phyloP scores from a whole-genome alignment of 2,329 filamentous ascomycete species.

The Diaporthe destruens region DNA sequence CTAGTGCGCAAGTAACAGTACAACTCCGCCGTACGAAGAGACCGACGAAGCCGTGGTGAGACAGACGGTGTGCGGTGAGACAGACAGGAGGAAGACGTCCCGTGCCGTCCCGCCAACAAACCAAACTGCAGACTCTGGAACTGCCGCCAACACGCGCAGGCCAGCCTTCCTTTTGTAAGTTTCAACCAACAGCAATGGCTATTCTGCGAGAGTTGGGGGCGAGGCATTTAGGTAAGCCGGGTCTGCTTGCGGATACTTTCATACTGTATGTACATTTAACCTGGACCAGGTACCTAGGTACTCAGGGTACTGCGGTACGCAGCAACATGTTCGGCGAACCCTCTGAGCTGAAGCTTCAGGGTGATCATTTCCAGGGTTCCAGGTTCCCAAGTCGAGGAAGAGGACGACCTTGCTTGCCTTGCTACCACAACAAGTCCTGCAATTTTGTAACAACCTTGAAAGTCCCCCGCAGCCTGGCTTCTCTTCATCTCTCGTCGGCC shows the following conservation, averaged over 20 bases:
- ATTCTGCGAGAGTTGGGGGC: too few species aligned
- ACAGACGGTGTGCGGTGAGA: conserved; percentile 11
- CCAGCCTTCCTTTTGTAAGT: neutral
- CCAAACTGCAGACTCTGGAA: neutral
- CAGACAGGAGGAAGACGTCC: neutral
- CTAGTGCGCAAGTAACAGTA: neutral
- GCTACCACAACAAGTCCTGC: neutral
- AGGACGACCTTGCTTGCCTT: neutral
- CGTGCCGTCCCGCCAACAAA: conserved; percentile 18
- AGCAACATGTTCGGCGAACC: too few species aligned
- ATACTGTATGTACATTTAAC: too few species aligned
- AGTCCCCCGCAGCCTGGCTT: neutral
- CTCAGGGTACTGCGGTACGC: too few species aligned
- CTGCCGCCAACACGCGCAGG: neutral
- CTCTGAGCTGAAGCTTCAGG: neutral
- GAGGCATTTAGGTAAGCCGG: neutral
- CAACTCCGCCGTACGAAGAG: too few species aligned
- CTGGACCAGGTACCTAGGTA: too few species aligned
- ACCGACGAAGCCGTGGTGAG: neutral
- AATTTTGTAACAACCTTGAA: too few species aligned
- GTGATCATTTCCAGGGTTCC: neutral
- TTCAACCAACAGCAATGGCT: too few species aligned
- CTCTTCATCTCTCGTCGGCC: neutral
- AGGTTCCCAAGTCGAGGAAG: conserved; percentile 1
- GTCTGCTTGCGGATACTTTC: neutral